A percentile compares a stretch with the other conserved stretches of the same genome.
Conservation (phyloP, 345 rosid genomes). For the Mercurialis annua region DNA sequence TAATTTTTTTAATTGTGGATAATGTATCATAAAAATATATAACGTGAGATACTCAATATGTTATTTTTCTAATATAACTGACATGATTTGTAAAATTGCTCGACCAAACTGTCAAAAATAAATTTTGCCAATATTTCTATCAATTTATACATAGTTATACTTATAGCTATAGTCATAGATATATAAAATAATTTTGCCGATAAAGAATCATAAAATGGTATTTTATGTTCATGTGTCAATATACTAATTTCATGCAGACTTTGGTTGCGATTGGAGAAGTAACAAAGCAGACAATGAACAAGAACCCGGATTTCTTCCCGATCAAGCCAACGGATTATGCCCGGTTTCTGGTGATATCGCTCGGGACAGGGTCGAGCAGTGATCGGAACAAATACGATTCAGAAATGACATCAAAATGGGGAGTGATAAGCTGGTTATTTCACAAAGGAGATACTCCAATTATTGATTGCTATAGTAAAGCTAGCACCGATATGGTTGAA, state of each 20-base stretch:
- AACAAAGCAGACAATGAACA: conserved; percentile 43
- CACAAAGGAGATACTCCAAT: conserved; percentile 49
- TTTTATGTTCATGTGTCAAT: not conserved
- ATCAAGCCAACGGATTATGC: conserved; percentile 42
- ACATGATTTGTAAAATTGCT: no score
- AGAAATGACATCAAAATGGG: conserved; percentile 57
- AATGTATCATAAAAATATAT: no score
- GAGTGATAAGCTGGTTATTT: conserved; percentile 52
- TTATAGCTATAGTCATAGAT: no score
- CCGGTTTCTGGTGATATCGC: conserved; percentile 54
- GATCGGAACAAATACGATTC: conserved; percentile 37
- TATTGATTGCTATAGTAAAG: conserved; percentile 43
- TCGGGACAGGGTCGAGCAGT: conserved; percentile 59
- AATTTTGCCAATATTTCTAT: no score
- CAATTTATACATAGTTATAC: no score
- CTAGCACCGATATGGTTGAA: conserved; percentile 56
- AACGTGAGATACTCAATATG: no score
- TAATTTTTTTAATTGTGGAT: no score
- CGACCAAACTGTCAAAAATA: no score
- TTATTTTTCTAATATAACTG: no score
- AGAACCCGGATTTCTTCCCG: conserved; percentile 41
- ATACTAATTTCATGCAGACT: conserved; percentile 34
- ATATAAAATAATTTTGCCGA: no score
- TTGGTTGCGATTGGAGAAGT: conserved; percentile 64
- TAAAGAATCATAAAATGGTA: not conserved